A percentile compares a stretch with the other conserved stretches of the same genome.
phyloP scores from a whole-genome alignment of 257 asterid genomes.

The Linderniella brevidens region DNA sequence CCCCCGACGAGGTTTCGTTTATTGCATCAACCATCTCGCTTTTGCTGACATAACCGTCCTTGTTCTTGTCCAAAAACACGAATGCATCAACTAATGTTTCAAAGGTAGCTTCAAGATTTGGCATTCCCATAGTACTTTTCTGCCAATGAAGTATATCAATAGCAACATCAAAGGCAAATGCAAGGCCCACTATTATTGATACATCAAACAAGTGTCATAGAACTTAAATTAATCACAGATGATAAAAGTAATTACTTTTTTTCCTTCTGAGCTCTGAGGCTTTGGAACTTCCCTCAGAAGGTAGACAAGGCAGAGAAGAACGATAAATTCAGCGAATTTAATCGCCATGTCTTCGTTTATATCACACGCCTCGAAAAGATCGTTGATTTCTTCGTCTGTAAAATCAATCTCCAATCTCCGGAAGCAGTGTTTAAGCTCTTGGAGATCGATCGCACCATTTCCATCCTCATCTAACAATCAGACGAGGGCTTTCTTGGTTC shows the following conservation, averaged over 20 bases:
- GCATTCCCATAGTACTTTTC: slow-evolving; percentile 55
- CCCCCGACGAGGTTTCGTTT: slow-evolving; percentile 56
- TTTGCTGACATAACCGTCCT: slow-evolving; percentile 72
- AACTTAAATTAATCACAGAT: too few species aligned
- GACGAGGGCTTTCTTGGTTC: too few species aligned
- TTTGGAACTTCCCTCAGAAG: slow-evolving; percentile 60
- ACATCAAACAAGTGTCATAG: too few species aligned
- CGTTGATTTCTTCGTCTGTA: slow-evolving; percentile 61
- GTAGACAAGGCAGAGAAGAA: slow-evolving; percentile 83
- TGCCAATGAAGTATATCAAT: slow-evolving; percentile 2
- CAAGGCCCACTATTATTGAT: too few species aligned
- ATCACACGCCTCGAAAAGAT: slow-evolving; percentile 75
- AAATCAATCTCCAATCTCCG: slow-evolving; percentile 42
- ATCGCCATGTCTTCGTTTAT: slow-evolving; percentile 61
- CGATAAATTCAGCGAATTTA: slow-evolving; percentile 72
- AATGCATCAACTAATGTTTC: slow-evolving; percentile 74
- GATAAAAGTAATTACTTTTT: too few species aligned
- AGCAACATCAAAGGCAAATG: neutral
- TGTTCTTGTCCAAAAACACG: slow-evolving; percentile 81
- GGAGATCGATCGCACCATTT: slow-evolving; percentile 62
- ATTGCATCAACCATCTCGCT: slow-evolving; percentile 69
- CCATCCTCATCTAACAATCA: slow-evolving; percentile 43
- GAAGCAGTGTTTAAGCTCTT: slow-evolving; percentile 71
- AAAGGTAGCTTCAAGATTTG: slow-evolving; percentile 60
- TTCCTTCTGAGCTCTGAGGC: neutral